Evolutionary conservation across 1,139 yeast species (phyloP).

Genomic region (Cylindricascospora bacillispora): DNA sequence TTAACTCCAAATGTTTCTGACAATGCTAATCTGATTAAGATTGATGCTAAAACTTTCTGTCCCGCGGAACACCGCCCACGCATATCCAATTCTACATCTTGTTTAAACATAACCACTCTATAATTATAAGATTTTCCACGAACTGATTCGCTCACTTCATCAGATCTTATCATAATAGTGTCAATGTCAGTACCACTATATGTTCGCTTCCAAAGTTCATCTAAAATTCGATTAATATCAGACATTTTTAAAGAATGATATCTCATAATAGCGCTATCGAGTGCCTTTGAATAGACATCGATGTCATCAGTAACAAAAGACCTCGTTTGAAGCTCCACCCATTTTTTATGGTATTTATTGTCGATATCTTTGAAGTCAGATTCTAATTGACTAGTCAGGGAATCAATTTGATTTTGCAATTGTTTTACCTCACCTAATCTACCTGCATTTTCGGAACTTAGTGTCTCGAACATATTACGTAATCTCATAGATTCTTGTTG

Average conservation of each 20-base stretch:
- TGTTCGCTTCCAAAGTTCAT: conserved; percentile 87
- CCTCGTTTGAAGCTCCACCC: conserved; percentile 68
- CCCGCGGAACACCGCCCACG: conserved; percentile 98
- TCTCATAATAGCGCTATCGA: conserved; percentile 89
- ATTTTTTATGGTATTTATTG: conserved; percentile 49
- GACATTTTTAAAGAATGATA: conserved; percentile 87
- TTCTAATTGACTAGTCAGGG: conserved; percentile 43
- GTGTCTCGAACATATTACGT: conserved; percentile 40
- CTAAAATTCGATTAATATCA: conserved; percentile 77
- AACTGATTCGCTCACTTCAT: conserved; percentile 41
- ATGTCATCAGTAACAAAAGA: conserved; percentile 75
- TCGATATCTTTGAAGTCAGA: conserved; percentile 65
- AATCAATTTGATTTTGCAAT: conserved; percentile 55
- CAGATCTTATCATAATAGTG: conserved; percentile 75
- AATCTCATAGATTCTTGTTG: conserved; percentile 44
- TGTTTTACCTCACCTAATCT: conserved; percentile 80
- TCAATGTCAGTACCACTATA: conserved; percentile 95
- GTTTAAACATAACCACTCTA: conserved; percentile 90
- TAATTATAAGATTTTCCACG: conserved; percentile 75
- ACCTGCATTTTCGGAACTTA: conserved; percentile 63
- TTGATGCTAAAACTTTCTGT: conserved; percentile 87
- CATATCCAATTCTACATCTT: conserved; percentile 90
- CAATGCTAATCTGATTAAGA: conserved; percentile 77
- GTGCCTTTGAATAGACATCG: conserved; percentile 67
- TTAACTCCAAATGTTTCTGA: conserved; percentile 94